These are phyloP conservation scores for Colletotrichum tanaceti DNA, from an alignment of 2,329 filamentous ascomycete genomes.

Conservation along the genomic window DNA sequence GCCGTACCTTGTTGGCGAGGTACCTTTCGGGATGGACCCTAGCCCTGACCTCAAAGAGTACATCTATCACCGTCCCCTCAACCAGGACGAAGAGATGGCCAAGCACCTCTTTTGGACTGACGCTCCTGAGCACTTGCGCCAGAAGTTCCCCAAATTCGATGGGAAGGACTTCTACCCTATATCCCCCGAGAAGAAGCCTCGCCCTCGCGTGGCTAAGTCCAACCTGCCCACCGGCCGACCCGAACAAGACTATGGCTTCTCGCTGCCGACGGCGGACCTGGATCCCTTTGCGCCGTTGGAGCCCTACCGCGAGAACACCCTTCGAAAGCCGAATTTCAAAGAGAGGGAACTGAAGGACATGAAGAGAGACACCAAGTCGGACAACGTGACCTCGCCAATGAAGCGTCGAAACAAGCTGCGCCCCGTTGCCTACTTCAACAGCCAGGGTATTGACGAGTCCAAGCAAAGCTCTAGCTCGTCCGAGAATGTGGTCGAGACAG, in stretches of 20 bases:
- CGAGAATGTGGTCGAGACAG: conserved; percentile 50
- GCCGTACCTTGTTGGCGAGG: conserved; percentile 68
- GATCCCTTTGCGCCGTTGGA: conserved; percentile 37
- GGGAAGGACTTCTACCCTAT: conserved; percentile 73
- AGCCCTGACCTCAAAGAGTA: conserved; percentile 61
- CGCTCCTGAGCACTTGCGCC: conserved; percentile 61
- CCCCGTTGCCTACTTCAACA: conserved; percentile 35
- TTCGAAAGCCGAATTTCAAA: conserved; percentile 3
- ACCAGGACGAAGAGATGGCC: conserved; percentile 68
- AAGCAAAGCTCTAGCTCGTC: conserved; percentile 30
- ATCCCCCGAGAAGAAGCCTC: conserved; percentile 59
- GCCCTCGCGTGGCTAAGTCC: conserved; percentile 15
- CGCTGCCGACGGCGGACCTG: conserved; percentile 23
- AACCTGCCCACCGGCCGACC: conserved; percentile 22
- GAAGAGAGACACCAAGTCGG: conserved; percentile 41
- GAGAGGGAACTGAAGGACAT: conserved; percentile 5
- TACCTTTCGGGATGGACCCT: conserved; percentile 58
- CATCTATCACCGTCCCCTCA: conserved; percentile 67
- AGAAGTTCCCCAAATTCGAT: conserved; percentile 71
- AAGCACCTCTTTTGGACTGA: conserved; percentile 72
- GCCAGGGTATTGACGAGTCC: conserved; percentile 32
- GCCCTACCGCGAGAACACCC: conserved; percentile 19
- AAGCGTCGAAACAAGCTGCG: conserved; percentile 32
- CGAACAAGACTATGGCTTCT: conserved; percentile 32
- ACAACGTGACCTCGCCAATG: conserved; percentile 39